A percentile compares a stretch with the other conserved stretches of the same genome.
phyloP scores from a whole-genome alignment of 2,329 filamentous ascomycete species.

The Cladosporium colombiae region DNA sequence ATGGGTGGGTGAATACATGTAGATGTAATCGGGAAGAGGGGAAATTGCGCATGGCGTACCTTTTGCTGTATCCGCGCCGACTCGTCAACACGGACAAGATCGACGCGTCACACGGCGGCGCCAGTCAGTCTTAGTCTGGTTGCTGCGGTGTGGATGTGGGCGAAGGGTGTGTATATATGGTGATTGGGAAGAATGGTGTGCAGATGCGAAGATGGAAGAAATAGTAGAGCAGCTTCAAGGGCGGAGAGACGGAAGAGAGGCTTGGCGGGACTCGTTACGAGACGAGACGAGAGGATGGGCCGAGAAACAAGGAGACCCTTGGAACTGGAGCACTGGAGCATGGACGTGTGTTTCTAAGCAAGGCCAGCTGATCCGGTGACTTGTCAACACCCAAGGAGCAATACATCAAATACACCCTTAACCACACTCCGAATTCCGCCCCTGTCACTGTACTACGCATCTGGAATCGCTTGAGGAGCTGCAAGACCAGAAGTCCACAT shows the following conservation, averaged over 20 bases:
- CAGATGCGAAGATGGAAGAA: background rate
- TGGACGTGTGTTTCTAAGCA: background rate
- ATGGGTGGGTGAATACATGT: background rate
- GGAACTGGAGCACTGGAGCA: too few relatives aligned
- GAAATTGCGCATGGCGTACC: conserved; percentile 7
- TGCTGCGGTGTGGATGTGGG: background rate
- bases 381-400: conserved; percentile 1
- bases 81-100: background rate
- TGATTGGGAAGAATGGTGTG: background rate
- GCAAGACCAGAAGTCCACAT: background rate
- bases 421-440: background rate
- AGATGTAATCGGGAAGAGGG: background rate
- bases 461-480: background rate
- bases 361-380: background rate
- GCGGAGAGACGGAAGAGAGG: conserved; percentile 9
- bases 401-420: too few relatives aligned
- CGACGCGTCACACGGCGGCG: background rate
- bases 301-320: background rate
- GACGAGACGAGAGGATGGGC: background rate
- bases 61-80: background rate
- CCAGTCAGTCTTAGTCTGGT: background rate
- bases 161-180: background rate
- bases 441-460: background rate
- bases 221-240: background rate
- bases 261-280: background rate